phyloP scores from a whole-genome alignment of 352 stramenopile species.

The Stramenopiles sp. region DNA sequence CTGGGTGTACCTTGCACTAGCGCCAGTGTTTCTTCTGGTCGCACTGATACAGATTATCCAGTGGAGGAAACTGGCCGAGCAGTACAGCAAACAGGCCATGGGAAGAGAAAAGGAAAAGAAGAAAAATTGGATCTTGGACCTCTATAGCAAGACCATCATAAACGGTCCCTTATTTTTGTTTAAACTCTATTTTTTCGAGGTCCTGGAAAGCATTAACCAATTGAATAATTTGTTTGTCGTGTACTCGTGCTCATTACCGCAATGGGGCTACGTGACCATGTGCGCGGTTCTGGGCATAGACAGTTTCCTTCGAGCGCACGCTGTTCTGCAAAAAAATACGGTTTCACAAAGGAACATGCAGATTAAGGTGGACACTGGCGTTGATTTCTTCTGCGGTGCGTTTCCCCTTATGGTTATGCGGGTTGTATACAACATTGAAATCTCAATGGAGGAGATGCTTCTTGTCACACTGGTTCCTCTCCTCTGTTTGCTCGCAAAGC shows the following conservation, averaged over 20 bases:
- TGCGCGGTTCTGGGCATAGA: not conserved
- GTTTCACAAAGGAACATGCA: not conserved
- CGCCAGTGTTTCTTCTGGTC: not conserved
- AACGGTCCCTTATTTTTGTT: not conserved
- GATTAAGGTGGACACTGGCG: not conserved
- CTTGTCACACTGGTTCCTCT: not conserved
- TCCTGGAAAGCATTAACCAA: not conserved
- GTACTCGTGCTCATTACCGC: not conserved
- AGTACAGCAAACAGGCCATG: not conserved
- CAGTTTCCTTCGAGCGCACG: not conserved
- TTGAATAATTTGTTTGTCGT: conserved; percentile 10
- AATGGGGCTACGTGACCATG: not conserved
- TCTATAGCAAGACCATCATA: not conserved
- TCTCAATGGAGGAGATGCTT: not conserved
- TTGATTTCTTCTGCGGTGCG: not conserved
- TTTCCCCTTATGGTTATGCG: not conserved
- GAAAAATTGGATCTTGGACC: not conserved
- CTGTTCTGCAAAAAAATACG: not conserved
- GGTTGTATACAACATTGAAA: conserved; percentile 1
- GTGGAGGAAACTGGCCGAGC: not conserved
- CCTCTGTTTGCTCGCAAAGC: not conserved
- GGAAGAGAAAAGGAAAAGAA: not conserved
- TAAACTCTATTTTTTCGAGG: conserved; percentile 1
- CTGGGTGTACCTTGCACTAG: not conserved
- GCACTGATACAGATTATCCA: not conserved